Conservation (phyloP, 306 rosid genomes). For the Bauhinia variegata region DNA sequence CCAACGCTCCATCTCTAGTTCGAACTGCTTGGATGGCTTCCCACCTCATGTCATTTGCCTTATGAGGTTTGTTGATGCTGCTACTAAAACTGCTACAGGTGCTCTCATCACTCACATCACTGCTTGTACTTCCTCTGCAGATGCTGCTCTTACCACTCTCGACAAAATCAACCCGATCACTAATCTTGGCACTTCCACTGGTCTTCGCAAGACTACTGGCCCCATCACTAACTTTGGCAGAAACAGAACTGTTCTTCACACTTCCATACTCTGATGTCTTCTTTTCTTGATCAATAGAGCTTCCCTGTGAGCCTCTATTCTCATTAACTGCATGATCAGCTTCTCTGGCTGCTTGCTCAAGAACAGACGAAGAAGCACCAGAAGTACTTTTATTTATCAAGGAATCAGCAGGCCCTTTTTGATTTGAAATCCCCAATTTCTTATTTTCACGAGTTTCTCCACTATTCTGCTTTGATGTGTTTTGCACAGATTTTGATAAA, state of each 20-base stretch:
- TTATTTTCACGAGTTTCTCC: conserved; percentile 53
- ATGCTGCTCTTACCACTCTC: conserved; percentile 98
- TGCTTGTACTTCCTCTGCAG: conserved; percentile 97
- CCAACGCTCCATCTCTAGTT: conserved; percentile 76
- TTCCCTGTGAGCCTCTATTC: conserved; percentile 61
- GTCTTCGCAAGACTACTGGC: conserved; percentile 86
- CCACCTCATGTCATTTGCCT: conserved; percentile 98
- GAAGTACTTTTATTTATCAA: conserved; percentile 58
- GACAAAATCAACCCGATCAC: conserved; percentile 79
- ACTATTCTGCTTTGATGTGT: conserved; percentile 47
- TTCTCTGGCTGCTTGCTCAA: conserved; percentile 51
- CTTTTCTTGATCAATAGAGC: conserved; percentile 68
- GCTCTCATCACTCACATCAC: conserved; percentile 96
- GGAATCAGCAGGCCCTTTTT: conserved; percentile 56
- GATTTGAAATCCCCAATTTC: conserved; percentile 43
- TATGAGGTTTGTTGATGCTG: conserved; percentile 91
- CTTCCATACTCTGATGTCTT: conserved; percentile 82
- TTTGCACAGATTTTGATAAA: conserved; percentile 46
- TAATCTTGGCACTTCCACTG: conserved; percentile 90
- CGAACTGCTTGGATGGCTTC: conserved; percentile 94
- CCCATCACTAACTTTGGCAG: conserved; percentile 88
- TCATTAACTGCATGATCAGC: conserved; percentile 51
- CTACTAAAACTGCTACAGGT: conserved; percentile 94
- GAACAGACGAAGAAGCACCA: conserved; percentile 53
- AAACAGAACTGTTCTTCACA: conserved; percentile 78